phyloP scores from a whole-genome alignment of 768 basidiomycete genomes.

The Termitomyces sp. region DNA sequence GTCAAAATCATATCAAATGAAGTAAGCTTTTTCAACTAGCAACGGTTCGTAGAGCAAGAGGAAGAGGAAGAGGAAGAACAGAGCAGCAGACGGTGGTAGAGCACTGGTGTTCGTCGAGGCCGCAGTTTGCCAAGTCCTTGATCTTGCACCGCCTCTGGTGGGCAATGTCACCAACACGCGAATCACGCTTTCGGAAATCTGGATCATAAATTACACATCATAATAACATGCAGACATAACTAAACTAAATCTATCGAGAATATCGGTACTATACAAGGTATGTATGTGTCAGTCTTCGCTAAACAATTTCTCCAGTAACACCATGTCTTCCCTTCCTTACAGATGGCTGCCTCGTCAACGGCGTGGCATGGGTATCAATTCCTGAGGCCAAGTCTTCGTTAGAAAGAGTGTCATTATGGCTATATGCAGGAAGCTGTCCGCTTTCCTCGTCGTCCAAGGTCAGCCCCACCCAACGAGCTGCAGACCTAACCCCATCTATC shows the following conservation, averaged over 20 bases:
- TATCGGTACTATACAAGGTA: background rate
- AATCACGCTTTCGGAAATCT: background rate
- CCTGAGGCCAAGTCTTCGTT: conserved; percentile 15
- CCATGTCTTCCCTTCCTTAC: conserved; percentile 47
- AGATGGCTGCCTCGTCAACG: conserved; percentile 65
- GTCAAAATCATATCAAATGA: conserved; percentile 9
- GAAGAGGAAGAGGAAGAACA: background rate
- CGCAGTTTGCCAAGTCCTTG: background rate
- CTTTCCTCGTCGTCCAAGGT: conserved; percentile 35
- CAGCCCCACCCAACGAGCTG: conserved; percentile 53
- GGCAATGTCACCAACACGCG: background rate
- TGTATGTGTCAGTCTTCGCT: conserved; percentile 2
- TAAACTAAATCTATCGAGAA: conserved; percentile 1
- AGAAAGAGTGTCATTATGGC: conserved; percentile 22
- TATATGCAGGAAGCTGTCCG: conserved; percentile 18
- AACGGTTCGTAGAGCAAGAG: background rate
- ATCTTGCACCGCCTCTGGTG: conserved; percentile 9
- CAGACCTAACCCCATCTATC: conserved; percentile 62
- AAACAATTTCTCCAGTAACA: conserved; percentile 35
- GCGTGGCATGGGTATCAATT: conserved; percentile 43
- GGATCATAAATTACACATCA: background rate
- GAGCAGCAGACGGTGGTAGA: background rate
- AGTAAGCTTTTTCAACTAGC: background rate
- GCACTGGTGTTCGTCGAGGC: background rate
- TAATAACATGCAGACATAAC: background rate